These are phyloP conservation scores for Fusarium sp. DNA, from an alignment of 2,329 filamentous ascomycete species.

Conservation along the genomic window DNA sequence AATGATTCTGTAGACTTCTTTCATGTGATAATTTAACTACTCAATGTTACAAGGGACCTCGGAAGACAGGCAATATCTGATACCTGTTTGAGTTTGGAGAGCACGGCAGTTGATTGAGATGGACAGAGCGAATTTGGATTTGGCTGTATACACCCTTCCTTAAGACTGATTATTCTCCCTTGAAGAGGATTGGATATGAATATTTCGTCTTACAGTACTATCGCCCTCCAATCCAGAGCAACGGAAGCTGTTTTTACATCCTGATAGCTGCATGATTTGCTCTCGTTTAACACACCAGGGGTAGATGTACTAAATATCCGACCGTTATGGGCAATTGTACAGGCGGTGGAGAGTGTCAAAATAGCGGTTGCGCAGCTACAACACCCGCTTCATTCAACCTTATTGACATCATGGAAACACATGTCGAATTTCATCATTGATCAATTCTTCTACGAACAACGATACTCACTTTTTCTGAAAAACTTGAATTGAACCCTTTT, in stretches of 20 bases:
- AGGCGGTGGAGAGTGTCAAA: conserved; percentile 41
- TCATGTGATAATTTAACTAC: not conserved
- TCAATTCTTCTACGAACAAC: not conserved
- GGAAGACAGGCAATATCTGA: not conserved
- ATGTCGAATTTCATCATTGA: not conserved
- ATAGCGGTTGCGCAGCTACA: conserved; percentile 27
- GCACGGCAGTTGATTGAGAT: not conserved
- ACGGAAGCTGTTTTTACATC: not conserved
- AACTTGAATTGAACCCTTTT: not conserved
- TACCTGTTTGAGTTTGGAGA: not conserved
- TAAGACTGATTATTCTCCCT: fast-evolving
- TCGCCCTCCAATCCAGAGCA: not conserved
- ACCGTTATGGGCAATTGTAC: not conserved
- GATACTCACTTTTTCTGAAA: not conserved
- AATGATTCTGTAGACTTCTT: not conserved
- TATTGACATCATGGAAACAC: conserved; percentile 36
- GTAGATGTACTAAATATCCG: not conserved
- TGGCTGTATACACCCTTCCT: not conserved
- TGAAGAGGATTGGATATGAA: not conserved
- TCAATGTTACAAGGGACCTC: not conserved
- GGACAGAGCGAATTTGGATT: not conserved
- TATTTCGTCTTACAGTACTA: not conserved
- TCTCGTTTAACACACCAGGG: not conserved
- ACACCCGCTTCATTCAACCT: not conserved
- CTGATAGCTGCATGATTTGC: not conserved